A percentile compares a stretch with the other conserved stretches of the same genome.
These are phyloP conservation scores for Selaginella moellendorffii DNA, from an alignment of 75 land plant species.

Conservation along the genomic window DNA sequence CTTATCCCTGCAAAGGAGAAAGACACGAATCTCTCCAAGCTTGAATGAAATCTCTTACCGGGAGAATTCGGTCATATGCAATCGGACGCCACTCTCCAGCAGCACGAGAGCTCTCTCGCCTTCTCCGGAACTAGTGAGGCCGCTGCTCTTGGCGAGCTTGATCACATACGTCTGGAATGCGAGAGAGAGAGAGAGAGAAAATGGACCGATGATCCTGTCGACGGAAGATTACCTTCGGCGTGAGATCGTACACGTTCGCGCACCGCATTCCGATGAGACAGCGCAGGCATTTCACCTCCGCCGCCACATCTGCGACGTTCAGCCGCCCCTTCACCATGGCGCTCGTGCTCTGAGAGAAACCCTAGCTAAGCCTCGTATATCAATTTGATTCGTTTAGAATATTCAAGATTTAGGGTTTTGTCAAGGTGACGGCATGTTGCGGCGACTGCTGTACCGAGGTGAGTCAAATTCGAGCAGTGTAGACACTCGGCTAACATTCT, in stretches of 20 bases:
- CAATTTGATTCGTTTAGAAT: no score
- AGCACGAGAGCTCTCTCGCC: slow-evolving; percentile 80
- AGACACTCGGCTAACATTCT: no score
- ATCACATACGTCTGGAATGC: slow-evolving; percentile 69
- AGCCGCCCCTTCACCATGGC: slow-evolving; percentile 95
- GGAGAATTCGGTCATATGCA: slow-evolving; percentile 79
- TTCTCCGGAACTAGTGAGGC: slow-evolving; percentile 88
- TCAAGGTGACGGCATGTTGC: no score
- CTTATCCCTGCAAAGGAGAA: slow-evolving; percentile 52
- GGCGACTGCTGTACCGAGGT: no score
- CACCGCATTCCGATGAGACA: slow-evolving; percentile 89
- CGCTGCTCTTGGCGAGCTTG: slow-evolving; percentile 94
- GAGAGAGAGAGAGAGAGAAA: background rate
- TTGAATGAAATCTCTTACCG: slow-evolving; percentile 28
- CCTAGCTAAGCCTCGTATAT: no score
- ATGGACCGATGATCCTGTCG: no score
- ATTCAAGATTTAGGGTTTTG: no score
- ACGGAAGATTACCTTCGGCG: slow-evolving; percentile 70
- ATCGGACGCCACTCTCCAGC: slow-evolving; percentile 83
- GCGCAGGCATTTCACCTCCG: slow-evolving; percentile 86
- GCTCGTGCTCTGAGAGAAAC: background rate
- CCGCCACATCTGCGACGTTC: slow-evolving; percentile 99
- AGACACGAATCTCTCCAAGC: background rate
- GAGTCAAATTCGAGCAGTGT: no score
- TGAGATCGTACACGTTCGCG: slow-evolving; percentile 84